Evolutionary conservation across 306 rosid species (phyloP).

Genomic region (barrel medic (Medicago truncatula)): MtrunA17r5.0-ANR NC_053049.1:40230501-40231000

Average conservation of each 20-base stretch:
- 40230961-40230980: conserved; percentile 18
- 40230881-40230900: conserved; percentile 27
- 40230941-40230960: conserved; percentile 12
- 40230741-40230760: conserved; percentile 32
- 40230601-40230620: conserved; percentile 31
- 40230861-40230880: neutral
- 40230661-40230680: conserved; percentile 36
- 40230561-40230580: conserved; percentile 48
- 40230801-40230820: conserved; percentile 33
- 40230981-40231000: conserved; percentile 6
- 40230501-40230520: conserved; percentile 72
- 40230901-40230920: neutral
- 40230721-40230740: conserved; percentile 45
- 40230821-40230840: neutral
- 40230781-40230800: conserved; percentile 5
- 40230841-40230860: conserved; percentile 22
- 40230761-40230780: neutral
- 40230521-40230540: conserved; percentile 67
- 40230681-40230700: conserved; percentile 21
- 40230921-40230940: conserved; percentile 19
- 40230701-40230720: conserved; percentile 27
- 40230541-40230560: conserved; percentile 56
- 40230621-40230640: conserved; percentile 18
- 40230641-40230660: conserved; percentile 31
- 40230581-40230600: conserved; percentile 44